Evolutionary conservation across 192 early-diverging fungal genomes (phyloP), one percentile per base, ranked within the genome.

Genomic region (Backusella psychrophila): DNA sequence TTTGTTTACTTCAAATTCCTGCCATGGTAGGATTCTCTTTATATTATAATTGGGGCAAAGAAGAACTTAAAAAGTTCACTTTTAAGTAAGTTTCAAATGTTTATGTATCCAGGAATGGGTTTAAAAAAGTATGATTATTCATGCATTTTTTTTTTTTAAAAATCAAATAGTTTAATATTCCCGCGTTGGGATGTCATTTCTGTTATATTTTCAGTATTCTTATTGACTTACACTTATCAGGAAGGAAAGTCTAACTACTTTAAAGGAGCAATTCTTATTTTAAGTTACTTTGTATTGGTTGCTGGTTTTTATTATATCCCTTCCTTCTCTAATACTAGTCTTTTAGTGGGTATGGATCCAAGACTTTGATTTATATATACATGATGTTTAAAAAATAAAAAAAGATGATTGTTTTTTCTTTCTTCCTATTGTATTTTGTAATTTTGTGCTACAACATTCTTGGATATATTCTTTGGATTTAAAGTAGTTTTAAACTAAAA

Each of bases 231-330:
- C 77, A 92, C 97, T 19, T 97, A 96, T 83, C 92, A 94, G 72
- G 97, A 99, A 83, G 96, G 96, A 77, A 97, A 94, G 82, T 86
- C 90, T 65, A 98, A 99, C 84, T 98, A 99, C 85, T 99, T 99
- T 81, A 98, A 99, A 85, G 97, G 96, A 52, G 84, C 90, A 5
- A 95, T 99, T 66, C 84, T 99, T 73, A 88, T 96, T 41, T 79
- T 98, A 36, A 92, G 91, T 52, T 99, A 99, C 82, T 82, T 82
- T 65, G 91, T 98, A 12, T 86, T 97, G 75, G 87, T 96, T 79
- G 88, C 88, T 14, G 92, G 90, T 6, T 96, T 94, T 81, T 89
- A 87, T 38, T 99, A 89, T 82, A 91, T 89, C 53, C 91, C 93
- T 59, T 70, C 80, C 19, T 77, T 77, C 17, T 74, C 76, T 35